Evolutionary conservation across 2,329 filamentous ascomycete species (phyloP), one percentile per base, ranked within the genome.

Genomic region (Monilinia fructicola): DNA sequence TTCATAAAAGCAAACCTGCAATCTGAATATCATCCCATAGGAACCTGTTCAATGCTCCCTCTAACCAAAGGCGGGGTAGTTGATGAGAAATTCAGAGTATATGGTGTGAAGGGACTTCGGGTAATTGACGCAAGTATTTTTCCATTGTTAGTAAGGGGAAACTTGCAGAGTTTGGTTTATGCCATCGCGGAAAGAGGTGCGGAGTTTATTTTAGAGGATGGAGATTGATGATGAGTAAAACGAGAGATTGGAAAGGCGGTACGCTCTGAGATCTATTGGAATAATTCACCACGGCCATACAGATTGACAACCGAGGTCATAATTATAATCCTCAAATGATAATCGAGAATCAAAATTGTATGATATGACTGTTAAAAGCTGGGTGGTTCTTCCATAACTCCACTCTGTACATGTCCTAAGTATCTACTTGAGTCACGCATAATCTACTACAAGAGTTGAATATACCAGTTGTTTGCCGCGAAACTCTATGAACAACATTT

Each of bases 91-190:
- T 63, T 67, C 5, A 68, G 31, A 48, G 67, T 67, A 16, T 50
- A 67, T 56, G 67, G 61, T 9, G 61, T 67, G 4, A 59, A 54
- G 12, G 21, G 61, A n/a, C 21, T 67, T n/a, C 53, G 65, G 35
- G 54, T 65, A 9, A 55, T 59, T 18, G 60, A 59, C 40, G 60
- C 46, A 23, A 59, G 54, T 54, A 31, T 60, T 35, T 67, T 69
- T n/a, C 68, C 46, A 14, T 38, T 67, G 26, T 48, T 67, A 9
- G 60, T 60, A 6, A 56, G 61, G 31, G 46, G 59, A 1, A 66
- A 67, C n/a, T 6, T 66, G 11, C 60, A 67, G 38, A 64, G n/a
- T 46, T 50, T 44, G 21, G 55, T 66, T 31, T 67, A 60, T 68
- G 67, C 62, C 11, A 21, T 54, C 46, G 65, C 42, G 12, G 60